Conservation (phyloP, 2,329 filamentous ascomycete species). For the Hymenoscyphus infarciens region DNA sequence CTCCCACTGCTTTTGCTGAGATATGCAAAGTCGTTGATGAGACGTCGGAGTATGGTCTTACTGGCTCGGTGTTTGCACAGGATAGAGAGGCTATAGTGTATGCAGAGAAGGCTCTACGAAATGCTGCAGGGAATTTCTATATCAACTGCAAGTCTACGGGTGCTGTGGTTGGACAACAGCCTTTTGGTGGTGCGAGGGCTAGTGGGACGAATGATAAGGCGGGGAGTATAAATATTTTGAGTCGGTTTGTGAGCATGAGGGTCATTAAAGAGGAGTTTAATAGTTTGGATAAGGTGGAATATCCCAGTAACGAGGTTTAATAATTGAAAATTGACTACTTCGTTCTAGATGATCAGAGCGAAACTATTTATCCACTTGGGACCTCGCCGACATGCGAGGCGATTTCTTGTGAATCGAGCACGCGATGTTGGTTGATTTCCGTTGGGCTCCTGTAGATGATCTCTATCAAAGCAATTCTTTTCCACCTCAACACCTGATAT, state of each 20-base stretch:
- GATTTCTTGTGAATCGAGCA: no score
- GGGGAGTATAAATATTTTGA: constrained; percentile 60
- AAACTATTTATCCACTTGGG: no score
- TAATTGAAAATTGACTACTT: no score
- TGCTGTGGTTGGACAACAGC: constrained; percentile 69
- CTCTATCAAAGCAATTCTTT: no score
- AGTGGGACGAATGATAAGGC: constrained; percentile 73
- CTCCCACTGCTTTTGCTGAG: constrained; percentile 53
- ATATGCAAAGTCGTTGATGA: constrained; percentile 63
- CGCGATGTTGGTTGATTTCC: no score
- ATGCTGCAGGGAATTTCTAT: constrained; percentile 80
- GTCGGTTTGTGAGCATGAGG: constrained; percentile 62
- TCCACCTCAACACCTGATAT: no score
- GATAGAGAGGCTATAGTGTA: constrained; percentile 63
- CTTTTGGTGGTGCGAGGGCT: constrained; percentile 65
- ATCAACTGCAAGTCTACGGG: constrained; percentile 80
- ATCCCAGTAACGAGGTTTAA: constrained; percentile 64
- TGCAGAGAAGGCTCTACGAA: constrained; percentile 68
- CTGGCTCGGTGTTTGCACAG: constrained; percentile 69
- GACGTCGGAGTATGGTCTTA: constrained; percentile 74
- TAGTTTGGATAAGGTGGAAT: constrained; percentile 58
- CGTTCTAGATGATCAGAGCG: no score
- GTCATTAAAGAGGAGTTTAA: constrained; percentile 74
- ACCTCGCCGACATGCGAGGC: no score
- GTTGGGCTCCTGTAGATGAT: no score